Evolutionary conservation across 2,329 filamentous ascomycete species (phyloP).

Genomic region (Fusarium sp.): DNA sequence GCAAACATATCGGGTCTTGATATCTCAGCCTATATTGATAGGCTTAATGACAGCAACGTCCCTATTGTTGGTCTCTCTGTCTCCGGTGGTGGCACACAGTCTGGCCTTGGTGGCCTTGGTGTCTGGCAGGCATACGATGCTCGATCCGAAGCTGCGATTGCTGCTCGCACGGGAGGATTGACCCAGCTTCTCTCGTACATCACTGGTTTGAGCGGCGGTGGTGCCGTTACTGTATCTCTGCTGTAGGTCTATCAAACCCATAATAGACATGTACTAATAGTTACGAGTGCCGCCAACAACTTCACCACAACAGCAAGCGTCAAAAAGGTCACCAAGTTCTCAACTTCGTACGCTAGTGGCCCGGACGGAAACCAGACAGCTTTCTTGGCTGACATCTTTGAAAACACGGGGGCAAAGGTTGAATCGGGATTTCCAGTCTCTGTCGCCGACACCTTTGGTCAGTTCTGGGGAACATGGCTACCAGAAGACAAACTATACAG

Average conservation of each 20-base stretch:
- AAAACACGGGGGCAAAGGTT: constrained; percentile 37
- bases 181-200: constrained; percentile 42
- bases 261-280: neutral
- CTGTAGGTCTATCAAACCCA: constrained; percentile 22
- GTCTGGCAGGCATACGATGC: constrained; percentile 45
- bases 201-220: constrained; percentile 43
- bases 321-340: constrained; percentile 38
- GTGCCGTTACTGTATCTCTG: constrained; percentile 39
- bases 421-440: constrained; percentile 41
- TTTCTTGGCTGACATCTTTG: constrained; percentile 33
- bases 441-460: constrained; percentile 42
- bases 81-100: constrained; percentile 44
- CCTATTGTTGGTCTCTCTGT: constrained; percentile 42
- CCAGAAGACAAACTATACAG: constrained; percentile 24
- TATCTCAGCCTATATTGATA: constrained; percentile 32
- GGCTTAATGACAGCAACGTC: constrained; percentile 29
- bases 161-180: constrained; percentile 40
- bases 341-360: constrained; percentile 28
- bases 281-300: constrained; percentile 39
- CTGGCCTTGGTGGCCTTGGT: constrained; percentile 43
- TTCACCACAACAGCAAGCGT: constrained; percentile 36
- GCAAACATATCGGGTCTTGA: constrained; percentile 39
- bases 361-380: constrained; percentile 22
- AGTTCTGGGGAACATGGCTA: constrained; percentile 43
- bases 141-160: constrained; percentile 28